Evolutionary conservation across 495 filamentous ascomycete species (phyloP).

Genomic region (Penicillium psychrofluorescens): DNA sequence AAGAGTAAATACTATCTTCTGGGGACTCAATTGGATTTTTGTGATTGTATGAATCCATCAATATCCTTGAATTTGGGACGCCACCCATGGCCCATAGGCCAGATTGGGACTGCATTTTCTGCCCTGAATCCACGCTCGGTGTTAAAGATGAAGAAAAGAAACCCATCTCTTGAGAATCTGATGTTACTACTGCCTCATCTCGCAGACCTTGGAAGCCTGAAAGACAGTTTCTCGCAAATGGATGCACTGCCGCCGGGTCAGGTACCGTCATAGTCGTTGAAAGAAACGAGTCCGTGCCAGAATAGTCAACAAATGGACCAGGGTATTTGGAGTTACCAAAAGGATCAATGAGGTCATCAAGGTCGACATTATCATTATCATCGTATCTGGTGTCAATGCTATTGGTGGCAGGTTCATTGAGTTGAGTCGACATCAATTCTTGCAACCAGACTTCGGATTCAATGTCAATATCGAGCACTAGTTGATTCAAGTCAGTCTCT

Average conservation of each 20-base stretch:
- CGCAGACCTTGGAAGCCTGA: too few relatives aligned
- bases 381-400: too few relatives aligned
- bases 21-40: conserved; percentile 4
- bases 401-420: neutral
- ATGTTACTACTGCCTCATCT: neutral
- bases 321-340: too few relatives aligned
- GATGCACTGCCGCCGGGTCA: neutral
- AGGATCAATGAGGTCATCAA: conserved; percentile 2
- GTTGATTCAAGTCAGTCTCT: neutral
- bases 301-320: too few relatives aligned
- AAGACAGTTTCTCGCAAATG: too few relatives aligned
- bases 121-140: neutral
- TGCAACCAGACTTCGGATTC: conserved; percentile 25
- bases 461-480: conserved; percentile 19
- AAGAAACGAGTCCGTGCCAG: neutral
- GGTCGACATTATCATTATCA: conserved; percentile 3
- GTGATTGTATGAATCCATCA: neutral
- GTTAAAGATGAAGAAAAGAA: neutral
- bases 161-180: neutral
- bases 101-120: neutral
- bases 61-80: neutral
- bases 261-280: neutral
- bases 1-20: neutral
- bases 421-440: conserved; percentile 17
- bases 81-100: conserved; percentile 1